A percentile compares a stretch with the other conserved stretches of the same genome.
phyloP scores from a whole-genome alignment of 768 basidiomycete species.

The Pulveroboletus sp. region DNA sequence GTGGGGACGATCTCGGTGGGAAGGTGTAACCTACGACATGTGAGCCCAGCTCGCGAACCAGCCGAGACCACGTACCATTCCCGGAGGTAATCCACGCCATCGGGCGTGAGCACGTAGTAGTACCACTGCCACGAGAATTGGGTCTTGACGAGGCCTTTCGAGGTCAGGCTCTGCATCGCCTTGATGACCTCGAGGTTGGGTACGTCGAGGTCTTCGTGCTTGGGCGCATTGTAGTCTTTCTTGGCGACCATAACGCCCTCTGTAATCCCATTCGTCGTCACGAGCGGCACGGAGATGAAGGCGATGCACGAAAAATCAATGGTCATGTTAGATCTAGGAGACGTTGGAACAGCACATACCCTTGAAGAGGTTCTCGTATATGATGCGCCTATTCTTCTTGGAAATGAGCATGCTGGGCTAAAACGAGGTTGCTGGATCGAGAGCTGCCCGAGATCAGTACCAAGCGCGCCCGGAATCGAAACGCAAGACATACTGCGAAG shows the following conservation, averaged over 20 bases:
- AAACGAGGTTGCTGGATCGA: slow-evolving; percentile 25
- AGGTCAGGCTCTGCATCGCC: slow-evolving; percentile 65
- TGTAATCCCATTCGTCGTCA: slow-evolving; percentile 26
- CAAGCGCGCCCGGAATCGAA: neutral
- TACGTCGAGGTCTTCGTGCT: slow-evolving; percentile 86
- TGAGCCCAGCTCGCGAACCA: neutral
- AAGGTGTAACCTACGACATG: slow-evolving; percentile 72
- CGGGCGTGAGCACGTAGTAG: slow-evolving; percentile 95
- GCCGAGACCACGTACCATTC: slow-evolving; percentile 55
- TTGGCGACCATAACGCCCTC: slow-evolving; percentile 99
- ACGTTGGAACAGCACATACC: slow-evolving; percentile 47
- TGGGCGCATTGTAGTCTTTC: slow-evolving; percentile 97
- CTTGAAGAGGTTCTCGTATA: slow-evolving; percentile 99
- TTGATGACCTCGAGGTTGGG: slow-evolving; percentile 71
- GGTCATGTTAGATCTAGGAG: neutral
- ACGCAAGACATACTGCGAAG: slow-evolving; percentile 35
- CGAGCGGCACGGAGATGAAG: neutral
- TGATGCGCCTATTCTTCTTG: slow-evolving; percentile 89
- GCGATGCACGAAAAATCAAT: neutral
- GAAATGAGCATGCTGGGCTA: slow-evolving; percentile 87
- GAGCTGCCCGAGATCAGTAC: slow-evolving; percentile 22
- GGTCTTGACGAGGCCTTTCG: slow-evolving; percentile 90
- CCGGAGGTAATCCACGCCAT: slow-evolving; percentile 95
- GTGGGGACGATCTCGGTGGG: slow-evolving; percentile 94
- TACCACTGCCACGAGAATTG: slow-evolving; percentile 99